Conservation (phyloP, 805 yeast genomes). For the Yarrowia sp. region DNA sequence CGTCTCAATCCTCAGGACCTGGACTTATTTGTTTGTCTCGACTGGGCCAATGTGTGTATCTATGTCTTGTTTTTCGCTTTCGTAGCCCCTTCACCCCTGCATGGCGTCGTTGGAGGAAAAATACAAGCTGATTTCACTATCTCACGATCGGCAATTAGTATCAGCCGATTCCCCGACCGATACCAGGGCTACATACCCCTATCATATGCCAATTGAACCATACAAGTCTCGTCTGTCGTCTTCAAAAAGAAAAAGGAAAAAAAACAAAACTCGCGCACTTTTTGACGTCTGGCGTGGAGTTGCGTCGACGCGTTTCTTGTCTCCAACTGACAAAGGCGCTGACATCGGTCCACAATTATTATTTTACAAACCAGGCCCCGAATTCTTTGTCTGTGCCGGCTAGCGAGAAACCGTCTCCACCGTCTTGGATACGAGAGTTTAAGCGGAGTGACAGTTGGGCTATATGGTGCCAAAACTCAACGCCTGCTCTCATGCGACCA, state of each 20-base stretch:
- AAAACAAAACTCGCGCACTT: too few relatives aligned
- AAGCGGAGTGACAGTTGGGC: background rate
- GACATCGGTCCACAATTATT: too few relatives aligned
- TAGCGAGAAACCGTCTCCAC: background rate
- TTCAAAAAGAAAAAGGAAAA: too few relatives aligned
- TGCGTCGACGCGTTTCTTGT: too few relatives aligned
- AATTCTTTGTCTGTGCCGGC: background rate
- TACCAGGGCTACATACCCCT: too few relatives aligned
- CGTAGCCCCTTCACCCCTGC: background rate
- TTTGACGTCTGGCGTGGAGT: too few relatives aligned
- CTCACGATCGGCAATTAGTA: background rate
- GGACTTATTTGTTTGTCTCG: background rate
- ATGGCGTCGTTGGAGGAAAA: background rate
- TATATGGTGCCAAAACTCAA: background rate
- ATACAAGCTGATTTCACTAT: background rate
- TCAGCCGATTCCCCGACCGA: background rate
- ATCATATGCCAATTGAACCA: too few relatives aligned
- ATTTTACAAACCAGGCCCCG: background rate
- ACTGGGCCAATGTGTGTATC: background rate
- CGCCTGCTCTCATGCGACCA: conserved; percentile 18
- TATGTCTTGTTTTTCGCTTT: background rate
- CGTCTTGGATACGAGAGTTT: conserved; percentile 1
- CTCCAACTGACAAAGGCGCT: too few relatives aligned
- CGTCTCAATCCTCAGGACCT: too few relatives aligned
- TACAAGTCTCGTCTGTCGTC: too few relatives aligned